phyloP scores from a whole-genome alignment of 768 basidiomycete species.

The Lenzites betulinus region DNA sequence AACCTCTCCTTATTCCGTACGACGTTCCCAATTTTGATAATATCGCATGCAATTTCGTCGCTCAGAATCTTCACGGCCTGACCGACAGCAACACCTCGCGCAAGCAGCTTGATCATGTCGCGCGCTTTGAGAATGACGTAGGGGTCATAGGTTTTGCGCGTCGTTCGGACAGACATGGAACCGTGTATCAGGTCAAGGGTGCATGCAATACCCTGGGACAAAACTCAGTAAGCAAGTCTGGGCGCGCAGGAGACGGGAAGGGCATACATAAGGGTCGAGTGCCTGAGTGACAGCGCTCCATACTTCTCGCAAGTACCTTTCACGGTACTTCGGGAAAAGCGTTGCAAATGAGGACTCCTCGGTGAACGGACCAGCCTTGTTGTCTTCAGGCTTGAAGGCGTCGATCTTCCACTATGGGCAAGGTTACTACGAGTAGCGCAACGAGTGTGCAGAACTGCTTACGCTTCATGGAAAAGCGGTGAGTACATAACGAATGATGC shows the following conservation, averaged over 20 bases:
- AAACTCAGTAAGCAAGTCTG: neutral
- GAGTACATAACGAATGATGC: neutral
- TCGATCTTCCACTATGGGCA: slow-evolving; percentile 77
- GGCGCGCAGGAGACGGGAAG: neutral
- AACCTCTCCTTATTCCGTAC: slow-evolving; percentile 96
- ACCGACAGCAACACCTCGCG: slow-evolving; percentile 82
- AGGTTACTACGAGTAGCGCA: neutral
- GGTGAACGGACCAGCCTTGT: slow-evolving; percentile 79
- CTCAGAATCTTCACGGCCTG: slow-evolving; percentile 91
- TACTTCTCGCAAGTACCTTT: slow-evolving; percentile 92
- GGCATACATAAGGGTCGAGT: slow-evolving; percentile 73
- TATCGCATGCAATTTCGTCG: slow-evolving; percentile 90
- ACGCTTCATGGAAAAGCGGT: slow-evolving; percentile 31
- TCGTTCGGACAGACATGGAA: slow-evolving; percentile 96
- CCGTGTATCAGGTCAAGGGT: slow-evolving; percentile 95
- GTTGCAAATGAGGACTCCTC: slow-evolving; percentile 99
- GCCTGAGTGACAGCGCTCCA: slow-evolving; percentile 91
- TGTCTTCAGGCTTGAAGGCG: slow-evolving; percentile 71
- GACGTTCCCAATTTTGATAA: slow-evolving; percentile 95
- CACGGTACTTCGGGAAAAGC: slow-evolving; percentile 97
- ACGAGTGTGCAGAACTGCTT: slow-evolving; percentile 12
- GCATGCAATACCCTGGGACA: slow-evolving; percentile 76
- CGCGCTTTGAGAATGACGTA: slow-evolving; percentile 95
- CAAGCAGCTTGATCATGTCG: slow-evolving; percentile 93
- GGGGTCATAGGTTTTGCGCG: slow-evolving; percentile 95